A percentile compares a stretch with the other conserved stretches of the same genome.
These are phyloP conservation scores for Aspergillus saccharolyticus DNA, from an alignment of 495 filamentous ascomycete species.

Conservation along the genomic window DNA sequence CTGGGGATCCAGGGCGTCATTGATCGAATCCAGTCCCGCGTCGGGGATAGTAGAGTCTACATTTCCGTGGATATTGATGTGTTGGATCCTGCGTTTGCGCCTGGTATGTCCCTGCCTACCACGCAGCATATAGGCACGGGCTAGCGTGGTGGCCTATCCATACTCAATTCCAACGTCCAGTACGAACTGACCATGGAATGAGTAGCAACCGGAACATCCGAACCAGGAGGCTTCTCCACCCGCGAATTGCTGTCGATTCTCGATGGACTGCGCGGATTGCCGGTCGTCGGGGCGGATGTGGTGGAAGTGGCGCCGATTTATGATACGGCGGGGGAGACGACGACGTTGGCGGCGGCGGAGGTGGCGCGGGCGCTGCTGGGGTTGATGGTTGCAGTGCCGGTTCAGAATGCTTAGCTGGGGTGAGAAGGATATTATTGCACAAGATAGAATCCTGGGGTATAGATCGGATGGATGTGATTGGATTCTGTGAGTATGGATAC, in stretches of 20 bases:
- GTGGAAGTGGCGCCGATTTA: conserved; percentile 52
- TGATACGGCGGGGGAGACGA: conserved; percentile 43
- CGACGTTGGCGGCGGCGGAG: conserved; percentile 46
- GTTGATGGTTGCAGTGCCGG: too few relatives aligned
- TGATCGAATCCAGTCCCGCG: conserved; percentile 37
- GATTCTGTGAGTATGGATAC: too few relatives aligned
- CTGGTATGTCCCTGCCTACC: conserved; percentile 34
- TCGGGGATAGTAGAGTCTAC: conserved; percentile 31
- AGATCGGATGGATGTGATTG: too few relatives aligned
- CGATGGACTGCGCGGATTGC: conserved; percentile 40
- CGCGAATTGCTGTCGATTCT: conserved; percentile 47
- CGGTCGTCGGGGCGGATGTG: conserved; percentile 48
- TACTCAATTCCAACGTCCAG: too few relatives aligned
- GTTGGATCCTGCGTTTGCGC: conserved; percentile 48
- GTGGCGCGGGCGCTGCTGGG: conserved; percentile 29
- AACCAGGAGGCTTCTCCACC: conserved; percentile 50
- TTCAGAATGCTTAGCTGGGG: too few relatives aligned
- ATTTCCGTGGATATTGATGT: conserved; percentile 51
- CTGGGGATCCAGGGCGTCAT: conserved; percentile 41
- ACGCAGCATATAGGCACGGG: too few relatives aligned
- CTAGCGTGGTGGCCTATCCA: too few relatives aligned
- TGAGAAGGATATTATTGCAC: too few relatives aligned
- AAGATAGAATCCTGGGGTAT: too few relatives aligned
- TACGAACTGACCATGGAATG: too few relatives aligned
- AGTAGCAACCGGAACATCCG: conserved; percentile 42